Evolutionary conservation across 352 stramenopile genomes (phyloP).

Genomic region (Pseudoperonospora humuli): DNA sequence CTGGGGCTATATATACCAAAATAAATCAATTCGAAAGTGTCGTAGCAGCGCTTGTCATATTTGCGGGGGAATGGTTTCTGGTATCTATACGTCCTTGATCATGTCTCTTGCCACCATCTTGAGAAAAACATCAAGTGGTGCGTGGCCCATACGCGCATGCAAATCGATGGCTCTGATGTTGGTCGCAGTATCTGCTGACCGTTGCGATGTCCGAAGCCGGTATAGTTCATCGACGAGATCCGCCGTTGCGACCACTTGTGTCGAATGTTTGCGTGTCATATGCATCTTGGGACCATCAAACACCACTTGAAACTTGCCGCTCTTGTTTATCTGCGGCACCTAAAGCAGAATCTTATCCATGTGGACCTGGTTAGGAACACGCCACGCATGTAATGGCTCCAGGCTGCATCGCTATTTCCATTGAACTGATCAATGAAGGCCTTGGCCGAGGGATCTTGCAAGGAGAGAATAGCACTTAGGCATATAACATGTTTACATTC

Average conservation of each 20-base stretch:
- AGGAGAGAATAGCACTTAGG: conserved; percentile 15
- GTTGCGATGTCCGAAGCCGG: background rate
- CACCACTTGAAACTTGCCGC: too few species aligned
- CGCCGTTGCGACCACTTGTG: background rate
- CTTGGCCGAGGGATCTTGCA: conserved; percentile 4
- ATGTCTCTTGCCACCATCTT: background rate
- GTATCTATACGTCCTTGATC: too few species aligned
- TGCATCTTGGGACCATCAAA: too few species aligned
- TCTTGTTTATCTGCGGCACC: too few species aligned
- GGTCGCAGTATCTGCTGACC: background rate
- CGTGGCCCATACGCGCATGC: background rate
- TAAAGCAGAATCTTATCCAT: too few species aligned
- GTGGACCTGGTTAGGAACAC: background rate
- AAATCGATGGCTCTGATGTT: background rate
- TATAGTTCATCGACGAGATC: background rate
- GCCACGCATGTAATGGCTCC: background rate
- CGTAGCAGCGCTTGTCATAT: too few species aligned
- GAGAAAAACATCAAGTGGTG: background rate
- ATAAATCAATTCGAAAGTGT: too few species aligned
- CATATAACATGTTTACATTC: conserved; percentile 7
- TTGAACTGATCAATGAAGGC: conserved; percentile 8
- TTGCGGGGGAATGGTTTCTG: too few species aligned
- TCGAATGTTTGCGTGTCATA: background rate
- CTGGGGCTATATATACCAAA: too few species aligned
- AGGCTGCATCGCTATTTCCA: conserved; percentile 3